Conservation (phyloP, 2,329 filamentous ascomycete genomes). For the Setomelanomma holmii region DNA sequence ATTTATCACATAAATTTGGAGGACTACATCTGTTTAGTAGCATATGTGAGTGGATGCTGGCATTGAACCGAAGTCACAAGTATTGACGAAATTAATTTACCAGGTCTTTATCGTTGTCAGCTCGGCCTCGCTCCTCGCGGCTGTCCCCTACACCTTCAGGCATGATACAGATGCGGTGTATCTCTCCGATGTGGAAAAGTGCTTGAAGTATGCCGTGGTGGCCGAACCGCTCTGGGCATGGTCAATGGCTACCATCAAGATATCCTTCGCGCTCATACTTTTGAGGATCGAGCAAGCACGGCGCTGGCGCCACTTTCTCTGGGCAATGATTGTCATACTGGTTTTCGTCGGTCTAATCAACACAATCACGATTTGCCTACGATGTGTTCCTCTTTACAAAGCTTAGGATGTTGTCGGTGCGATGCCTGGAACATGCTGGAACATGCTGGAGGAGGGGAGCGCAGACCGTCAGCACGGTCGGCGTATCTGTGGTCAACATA, state of each 20-base stretch:
- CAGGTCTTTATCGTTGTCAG: conserved; percentile 21
- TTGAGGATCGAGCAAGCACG: conserved; percentile 25
- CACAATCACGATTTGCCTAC: conserved; percentile 22
- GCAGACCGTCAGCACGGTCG: conserved; percentile 22
- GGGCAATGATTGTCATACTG: conserved; percentile 27
- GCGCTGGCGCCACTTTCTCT: conserved; percentile 26
- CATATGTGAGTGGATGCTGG: conserved; percentile 23
- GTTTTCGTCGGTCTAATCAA: conserved; percentile 24
- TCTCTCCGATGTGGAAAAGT: conserved; percentile 15
- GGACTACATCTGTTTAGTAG: conserved; percentile 20
- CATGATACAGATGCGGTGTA: conserved; percentile 7
- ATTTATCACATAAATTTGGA: conserved; percentile 20
- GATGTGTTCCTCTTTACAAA: conserved; percentile 25
- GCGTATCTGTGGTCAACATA: conserved; percentile 22
- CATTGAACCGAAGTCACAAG: neutral
- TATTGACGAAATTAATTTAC: neutral
- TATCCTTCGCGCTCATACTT: conserved; percentile 32
- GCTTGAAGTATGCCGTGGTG: conserved; percentile 17
- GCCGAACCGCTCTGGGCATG: conserved; percentile 26
- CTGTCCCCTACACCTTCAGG: conserved; percentile 18
- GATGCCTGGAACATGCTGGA: conserved; percentile 16
- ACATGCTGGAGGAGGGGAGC: conserved; percentile 2
- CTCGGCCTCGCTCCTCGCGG: conserved; percentile 18
- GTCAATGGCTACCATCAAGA: conserved; percentile 21
- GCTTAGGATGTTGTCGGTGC: conserved; percentile 21